Conservation (phyloP, 1,284 basidiomycete species). For the Malassezia sympodialis region DNA sequence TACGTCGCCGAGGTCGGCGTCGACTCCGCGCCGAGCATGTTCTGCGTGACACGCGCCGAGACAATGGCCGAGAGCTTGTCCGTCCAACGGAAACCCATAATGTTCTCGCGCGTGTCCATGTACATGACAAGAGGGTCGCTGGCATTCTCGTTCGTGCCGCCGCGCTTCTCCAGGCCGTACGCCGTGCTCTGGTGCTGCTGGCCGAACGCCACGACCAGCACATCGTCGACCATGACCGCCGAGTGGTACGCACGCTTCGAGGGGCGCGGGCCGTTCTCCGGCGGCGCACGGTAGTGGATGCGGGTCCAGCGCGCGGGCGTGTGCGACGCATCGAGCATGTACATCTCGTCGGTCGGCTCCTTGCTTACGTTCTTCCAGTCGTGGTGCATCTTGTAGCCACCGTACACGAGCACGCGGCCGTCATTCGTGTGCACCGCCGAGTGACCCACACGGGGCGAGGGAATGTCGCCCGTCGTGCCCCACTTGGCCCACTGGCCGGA, state of each 20-base stretch:
- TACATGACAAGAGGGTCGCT: conserved; percentile 9
- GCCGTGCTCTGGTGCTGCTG: conserved; percentile 14
- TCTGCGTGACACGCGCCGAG: conserved; percentile 15
- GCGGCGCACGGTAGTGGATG: conserved; percentile 14
- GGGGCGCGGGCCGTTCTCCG: conserved; percentile 8
- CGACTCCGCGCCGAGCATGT: neutral
- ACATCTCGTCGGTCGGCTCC: conserved; percentile 28
- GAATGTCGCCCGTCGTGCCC: conserved; percentile 27
- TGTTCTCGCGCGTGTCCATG: conserved; percentile 18
- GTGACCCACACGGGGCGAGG: conserved; percentile 45
- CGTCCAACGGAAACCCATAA: conserved; percentile 32
- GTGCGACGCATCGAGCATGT: conserved; percentile 29
- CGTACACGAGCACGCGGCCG: conserved; percentile 42
- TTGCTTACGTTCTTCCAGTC: conserved; percentile 18
- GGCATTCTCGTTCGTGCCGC: conserved; percentile 6
- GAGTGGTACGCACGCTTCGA: conserved; percentile 44
- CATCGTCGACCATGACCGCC: conserved; percentile 32
- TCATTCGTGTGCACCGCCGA: conserved; percentile 30
- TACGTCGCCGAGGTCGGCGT: neutral
- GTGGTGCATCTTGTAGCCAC: conserved; percentile 32
- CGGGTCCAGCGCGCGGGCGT: conserved; percentile 27
- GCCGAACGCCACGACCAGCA: conserved; percentile 45
- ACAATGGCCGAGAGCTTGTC: conserved; percentile 30
- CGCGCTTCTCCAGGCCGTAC: conserved; percentile 14
- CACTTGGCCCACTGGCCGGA: conserved; percentile 32